These are phyloP conservation scores for Didymella pomorum DNA, from an alignment of 2,329 filamentous ascomycete genomes.

Conservation along the genomic window DNA sequence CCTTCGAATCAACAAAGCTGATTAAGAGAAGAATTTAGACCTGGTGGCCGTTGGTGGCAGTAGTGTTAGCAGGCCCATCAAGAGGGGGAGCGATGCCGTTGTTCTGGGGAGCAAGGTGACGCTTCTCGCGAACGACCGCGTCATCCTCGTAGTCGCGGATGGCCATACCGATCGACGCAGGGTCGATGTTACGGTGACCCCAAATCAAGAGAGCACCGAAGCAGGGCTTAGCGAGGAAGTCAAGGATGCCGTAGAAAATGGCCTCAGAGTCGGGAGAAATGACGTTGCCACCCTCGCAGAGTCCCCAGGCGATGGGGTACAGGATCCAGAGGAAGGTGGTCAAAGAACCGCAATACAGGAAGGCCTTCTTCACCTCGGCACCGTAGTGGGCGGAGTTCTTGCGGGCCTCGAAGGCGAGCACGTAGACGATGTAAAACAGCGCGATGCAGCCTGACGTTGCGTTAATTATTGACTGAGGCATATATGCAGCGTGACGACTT, in stretches of 20 bases:
- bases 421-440: constrained; percentile 68
- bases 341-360: constrained; percentile 64
- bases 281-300: constrained; percentile 70
- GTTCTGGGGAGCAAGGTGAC: not conserved
- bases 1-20: not conserved
- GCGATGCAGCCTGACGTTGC: constrained; percentile 46
- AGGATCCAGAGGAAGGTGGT: constrained; percentile 70
- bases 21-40: constrained; percentile 6
- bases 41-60: not conserved
- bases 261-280: constrained; percentile 72
- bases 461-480: not conserved
- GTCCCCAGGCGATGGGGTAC: constrained; percentile 69
- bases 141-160: constrained; percentile 59
- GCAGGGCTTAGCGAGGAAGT: constrained; percentile 69
- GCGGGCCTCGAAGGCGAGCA: constrained; percentile 65
- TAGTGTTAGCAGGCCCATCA: constrained; percentile 4
- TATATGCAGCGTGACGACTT: constrained; percentile 8
- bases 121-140: constrained; percentile 20
- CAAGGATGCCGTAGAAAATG: constrained; percentile 73
- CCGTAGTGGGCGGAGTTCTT: constrained; percentile 65
- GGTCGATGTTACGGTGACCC: constrained; percentile 69
- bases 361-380: constrained; percentile 61
- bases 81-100: constrained; percentile 7
- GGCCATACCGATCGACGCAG: constrained; percentile 62
- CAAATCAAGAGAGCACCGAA: constrained; percentile 69